Evolutionary conservation across 768 basidiomycete genomes (phyloP), one percentile per base, ranked within the genome.

Genomic region (Cyclocybe aegerita): DNA sequence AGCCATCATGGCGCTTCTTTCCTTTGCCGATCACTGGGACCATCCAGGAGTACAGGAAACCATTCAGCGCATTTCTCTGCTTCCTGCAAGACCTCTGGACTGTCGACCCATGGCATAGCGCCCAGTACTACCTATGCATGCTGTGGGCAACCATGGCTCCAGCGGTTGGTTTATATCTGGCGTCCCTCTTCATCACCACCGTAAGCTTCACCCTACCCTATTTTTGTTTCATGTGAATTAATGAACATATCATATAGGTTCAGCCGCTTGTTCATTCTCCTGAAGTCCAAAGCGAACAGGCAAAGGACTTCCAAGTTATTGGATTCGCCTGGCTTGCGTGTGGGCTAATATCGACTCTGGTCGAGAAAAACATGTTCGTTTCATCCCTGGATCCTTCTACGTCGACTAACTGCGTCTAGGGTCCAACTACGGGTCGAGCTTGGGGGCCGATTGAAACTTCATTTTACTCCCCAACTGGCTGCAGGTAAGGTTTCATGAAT

Each of bases 401-500:
- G 5, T 23, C 23, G 23, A 23, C 23, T 23, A 23, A 23, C 23
- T 32, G 23, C 4, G 23, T 23, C 23, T 34, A 55, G 52, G 45
- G 34, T 38, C 33, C 46, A 49, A 23, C 38, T 44, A 23, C 55
- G 51, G 40, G 49, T 47, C 2, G 46, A 50, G n/a, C 12, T 60
- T 16, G 59, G 58, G 7, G 70, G 64, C 1, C 63, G 66, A 38
- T 59, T 77, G 1, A 68, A 72, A 39, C 61, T 64, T 4, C 58
- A 72, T 49, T 75, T 75, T 47, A 53, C 73, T 11, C 78, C 77
- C 0, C 60, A 60, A 33, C 51, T 78, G 4, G 72, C 68, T 12
- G 52, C 58, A 59, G 73, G 77, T 75, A 45, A 43, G 38, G 3
- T 36, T 39, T 34, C 11, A 11, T 7, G 14, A 15, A 29, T 23